phyloP scores from a whole-genome alignment of 2,329 filamentous ascomycete species.

The Ceratocystis variospora region DNA sequence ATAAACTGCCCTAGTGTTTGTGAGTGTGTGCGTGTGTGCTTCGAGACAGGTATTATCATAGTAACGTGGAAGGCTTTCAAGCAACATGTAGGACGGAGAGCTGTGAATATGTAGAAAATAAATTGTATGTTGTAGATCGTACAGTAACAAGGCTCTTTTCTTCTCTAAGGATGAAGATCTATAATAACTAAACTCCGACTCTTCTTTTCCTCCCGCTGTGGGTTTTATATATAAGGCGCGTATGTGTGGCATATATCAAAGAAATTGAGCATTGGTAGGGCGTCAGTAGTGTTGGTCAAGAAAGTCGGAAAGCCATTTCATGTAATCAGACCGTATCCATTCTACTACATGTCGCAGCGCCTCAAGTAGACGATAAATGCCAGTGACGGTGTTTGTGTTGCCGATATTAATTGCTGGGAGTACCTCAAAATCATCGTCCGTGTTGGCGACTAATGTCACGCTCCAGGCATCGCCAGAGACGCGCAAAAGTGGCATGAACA shows the following conservation, averaged over 20 bases:
- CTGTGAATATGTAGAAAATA: no score
- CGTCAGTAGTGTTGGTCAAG: constrained; percentile 12
- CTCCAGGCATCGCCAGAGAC: constrained; percentile 15
- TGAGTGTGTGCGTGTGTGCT: no score
- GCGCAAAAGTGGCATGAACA: constrained; percentile 15
- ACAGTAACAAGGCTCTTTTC: no score
- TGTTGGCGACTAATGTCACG: constrained; percentile 16
- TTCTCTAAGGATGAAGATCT: no score
- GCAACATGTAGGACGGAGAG: no score
- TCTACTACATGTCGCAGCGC: constrained; percentile 9
- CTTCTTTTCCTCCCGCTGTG: no score
- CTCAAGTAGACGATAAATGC: constrained; percentile 15
- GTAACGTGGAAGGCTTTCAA: no score
- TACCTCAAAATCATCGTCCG: constrained; percentile 16
- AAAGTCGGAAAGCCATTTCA: constrained; percentile 17
- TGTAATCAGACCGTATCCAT: constrained; percentile 15
- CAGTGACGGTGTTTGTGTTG: constrained; percentile 16
- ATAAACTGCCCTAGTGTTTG: no score
- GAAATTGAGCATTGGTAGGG: not conserved
- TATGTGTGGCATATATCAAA: not conserved
- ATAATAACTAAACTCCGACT: no score
- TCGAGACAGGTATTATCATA: no score
- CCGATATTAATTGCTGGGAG: constrained; percentile 15
- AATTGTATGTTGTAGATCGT: no score
- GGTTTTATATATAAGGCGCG: no score